Evolutionary conservation across 73 alveolate genomes (phyloP), one percentile per base, ranked within the genome.

Genomic region (Symbiodinium pilosum): DNA sequence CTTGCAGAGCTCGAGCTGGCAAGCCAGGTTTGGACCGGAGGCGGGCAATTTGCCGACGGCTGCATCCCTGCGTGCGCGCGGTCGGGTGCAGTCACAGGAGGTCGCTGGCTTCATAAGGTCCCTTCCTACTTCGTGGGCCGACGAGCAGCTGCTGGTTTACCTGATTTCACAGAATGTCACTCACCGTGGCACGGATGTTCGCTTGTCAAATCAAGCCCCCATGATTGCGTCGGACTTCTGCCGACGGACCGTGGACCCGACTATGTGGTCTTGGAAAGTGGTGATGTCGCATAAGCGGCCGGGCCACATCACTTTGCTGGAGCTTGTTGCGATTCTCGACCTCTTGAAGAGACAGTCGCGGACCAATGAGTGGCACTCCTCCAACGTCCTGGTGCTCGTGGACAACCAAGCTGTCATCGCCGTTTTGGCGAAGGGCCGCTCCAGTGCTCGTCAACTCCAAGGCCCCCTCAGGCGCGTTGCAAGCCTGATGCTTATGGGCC

Each of bases 101-200:
- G n/a, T n/a, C n/a, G 9, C 64, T 11, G 40, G 30, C 42, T 3
- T 32, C 1, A n/a, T n/a, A n/a, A n/a, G n/a, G n/a, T 0, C 2
- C n/a, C 43, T 44, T 1, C 94, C 84, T 32, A 40, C 39, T 26
- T 5, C 16, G 14, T 41, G 51, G 26, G 77, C 77, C 41, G 94
- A 87, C 32, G 94, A 87, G 42, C 84, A 87, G 94, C 40, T 87
- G 40, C 28, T 87, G 94, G 59, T n/a, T 5, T 34, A 36, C 84
- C 30, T 54, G 64, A 43, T 87, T 24, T 26, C 59, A 0, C 84
- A 84, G 28, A 54, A 47, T 30, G 68, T 38, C 4, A 18, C 64
- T 0, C 94, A 87, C 42, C 26, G 81, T 0, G 94, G 94, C 18
- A 87, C 84, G 11, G 84, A 87, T 24, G 52, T 11, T n/a, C 28